phyloP scores from a whole-genome alignment of 164 flowering plant species.

The Platanus orientalis region DNA sequence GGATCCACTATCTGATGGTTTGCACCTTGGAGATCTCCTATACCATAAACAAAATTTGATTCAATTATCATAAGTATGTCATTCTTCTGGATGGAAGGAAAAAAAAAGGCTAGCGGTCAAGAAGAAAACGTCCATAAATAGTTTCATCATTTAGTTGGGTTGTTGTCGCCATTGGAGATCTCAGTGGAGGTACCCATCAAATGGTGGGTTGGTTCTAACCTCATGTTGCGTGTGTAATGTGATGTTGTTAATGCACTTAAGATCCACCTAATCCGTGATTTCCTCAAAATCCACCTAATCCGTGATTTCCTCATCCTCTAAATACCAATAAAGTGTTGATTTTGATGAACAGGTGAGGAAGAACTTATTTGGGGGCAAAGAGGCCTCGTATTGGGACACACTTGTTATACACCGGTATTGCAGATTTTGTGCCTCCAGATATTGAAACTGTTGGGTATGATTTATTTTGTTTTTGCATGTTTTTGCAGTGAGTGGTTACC shows the following conservation, averaged over 20 bases:
- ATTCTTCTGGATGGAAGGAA: too few relatives aligned
- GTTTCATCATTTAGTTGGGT: too few relatives aligned
- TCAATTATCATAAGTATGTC: too few relatives aligned
- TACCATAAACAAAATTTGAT: too few relatives aligned
- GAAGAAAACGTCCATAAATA: too few relatives aligned
- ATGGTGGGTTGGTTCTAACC: background rate
- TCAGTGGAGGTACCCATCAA: too few relatives aligned
- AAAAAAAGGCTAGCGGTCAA: too few relatives aligned
- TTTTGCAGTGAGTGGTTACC: background rate
- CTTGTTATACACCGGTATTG: constrained; percentile 98
- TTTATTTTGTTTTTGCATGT: background rate
- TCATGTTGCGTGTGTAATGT: background rate
- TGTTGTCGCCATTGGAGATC: too few relatives aligned
- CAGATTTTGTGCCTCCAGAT: constrained; percentile 94
- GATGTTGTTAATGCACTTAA: background rate
- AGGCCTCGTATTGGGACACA: constrained; percentile 73
- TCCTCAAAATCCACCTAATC: background rate
- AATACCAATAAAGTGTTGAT: constrained; percentile 1
- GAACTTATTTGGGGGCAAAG: constrained; percentile 70
- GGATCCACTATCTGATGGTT: too few relatives aligned
- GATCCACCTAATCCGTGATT: too few relatives aligned
- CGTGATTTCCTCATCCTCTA: too few relatives aligned
- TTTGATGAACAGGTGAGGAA: constrained; percentile 59
- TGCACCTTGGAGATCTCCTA: too few relatives aligned
- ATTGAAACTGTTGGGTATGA: constrained; percentile 88